phyloP scores from a whole-genome alignment of 2,329 filamentous ascomycete genomes.

The Pyrenophora teres region DNA sequence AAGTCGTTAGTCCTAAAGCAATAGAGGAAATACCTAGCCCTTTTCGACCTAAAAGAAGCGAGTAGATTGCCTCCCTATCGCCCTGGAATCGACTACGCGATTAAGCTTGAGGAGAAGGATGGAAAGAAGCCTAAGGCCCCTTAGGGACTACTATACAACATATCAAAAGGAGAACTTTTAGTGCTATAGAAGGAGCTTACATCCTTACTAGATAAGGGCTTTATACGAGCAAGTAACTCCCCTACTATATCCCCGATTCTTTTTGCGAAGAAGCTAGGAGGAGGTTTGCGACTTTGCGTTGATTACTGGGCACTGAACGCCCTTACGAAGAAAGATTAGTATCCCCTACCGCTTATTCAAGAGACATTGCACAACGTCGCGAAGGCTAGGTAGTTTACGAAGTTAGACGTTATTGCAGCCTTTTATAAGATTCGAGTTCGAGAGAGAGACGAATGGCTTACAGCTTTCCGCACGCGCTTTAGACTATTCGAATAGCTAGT shows the following conservation, averaged over 20 bases:
- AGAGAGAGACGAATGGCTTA: slow-evolving; percentile 34
- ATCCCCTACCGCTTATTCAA: slow-evolving; percentile 38
- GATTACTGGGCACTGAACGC: slow-evolving; percentile 46
- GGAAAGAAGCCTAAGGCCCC: not conserved
- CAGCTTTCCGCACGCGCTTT: slow-evolving; percentile 40
- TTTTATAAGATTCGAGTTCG: slow-evolving; percentile 6
- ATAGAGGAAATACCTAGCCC: too few relatives aligned
- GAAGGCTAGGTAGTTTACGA: slow-evolving; percentile 23
- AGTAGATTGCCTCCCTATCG: not conserved
- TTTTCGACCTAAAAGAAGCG: too few relatives aligned
- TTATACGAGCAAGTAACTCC: too few relatives aligned
- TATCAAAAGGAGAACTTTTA: not conserved
- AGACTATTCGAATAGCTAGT: slow-evolving; percentile 44
- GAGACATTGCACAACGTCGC: slow-evolving; percentile 34
- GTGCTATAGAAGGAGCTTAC: not conserved
- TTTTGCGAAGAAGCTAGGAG: too few relatives aligned
- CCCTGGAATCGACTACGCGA: not conserved
- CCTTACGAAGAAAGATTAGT: slow-evolving; percentile 44
- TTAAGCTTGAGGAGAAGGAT: not conserved
- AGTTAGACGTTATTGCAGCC: not conserved
- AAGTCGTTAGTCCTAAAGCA: too few relatives aligned
- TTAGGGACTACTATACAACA: not conserved
- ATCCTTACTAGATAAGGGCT: too few relatives aligned
- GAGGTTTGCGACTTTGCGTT: slow-evolving; percentile 38
- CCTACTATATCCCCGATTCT: too few relatives aligned